Percentiles rank a stretch among this genome's conserved stretches.
These are phyloP conservation scores for Lotus japonicus DNA, from an alignment of 306 rosid species.

Conservation along the genomic window DNA sequence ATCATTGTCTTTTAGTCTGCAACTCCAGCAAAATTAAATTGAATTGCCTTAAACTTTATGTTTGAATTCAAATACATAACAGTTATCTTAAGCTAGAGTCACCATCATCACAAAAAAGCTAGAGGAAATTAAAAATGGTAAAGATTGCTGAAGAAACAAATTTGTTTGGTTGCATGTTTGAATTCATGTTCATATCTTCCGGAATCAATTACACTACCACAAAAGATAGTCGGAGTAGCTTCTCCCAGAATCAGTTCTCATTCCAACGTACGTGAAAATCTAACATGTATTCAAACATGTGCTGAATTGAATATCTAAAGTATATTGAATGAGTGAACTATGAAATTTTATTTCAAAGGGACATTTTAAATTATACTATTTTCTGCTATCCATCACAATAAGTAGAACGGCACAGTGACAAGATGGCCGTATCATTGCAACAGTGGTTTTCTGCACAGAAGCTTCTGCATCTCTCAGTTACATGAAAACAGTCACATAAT, in stretches of 20 bases:
- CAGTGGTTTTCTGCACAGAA: slow-evolving; percentile 29
- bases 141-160: slow-evolving; percentile 25
- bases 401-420: slow-evolving; percentile 28
- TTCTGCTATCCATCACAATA: slow-evolving; percentile 17
- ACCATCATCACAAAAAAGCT: slow-evolving; percentile 27
- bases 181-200: no score
- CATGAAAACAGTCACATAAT: slow-evolving; percentile 25
- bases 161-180: no score
- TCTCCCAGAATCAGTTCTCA: no score
- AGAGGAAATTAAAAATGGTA: slow-evolving; percentile 3
- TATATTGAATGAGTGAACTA: background rate
- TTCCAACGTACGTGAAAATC: no score
- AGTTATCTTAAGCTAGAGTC: slow-evolving; percentile 25
- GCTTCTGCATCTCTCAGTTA: slow-evolving; percentile 25
- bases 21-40: slow-evolving; percentile 25
- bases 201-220: no score
- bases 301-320: slow-evolving; percentile 22
- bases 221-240: no score
- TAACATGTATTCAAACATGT: no score
- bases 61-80: slow-evolving; percentile 33
- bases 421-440: slow-evolving; percentile 20
- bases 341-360: background rate
- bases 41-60: slow-evolving; percentile 18
- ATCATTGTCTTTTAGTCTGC: slow-evolving; percentile 20
- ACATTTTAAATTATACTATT: background rate